Base-by-base conservation (phyloP, 371 early-diverging fungal genomes). In the Phascolomyces articulosus region DNA sequence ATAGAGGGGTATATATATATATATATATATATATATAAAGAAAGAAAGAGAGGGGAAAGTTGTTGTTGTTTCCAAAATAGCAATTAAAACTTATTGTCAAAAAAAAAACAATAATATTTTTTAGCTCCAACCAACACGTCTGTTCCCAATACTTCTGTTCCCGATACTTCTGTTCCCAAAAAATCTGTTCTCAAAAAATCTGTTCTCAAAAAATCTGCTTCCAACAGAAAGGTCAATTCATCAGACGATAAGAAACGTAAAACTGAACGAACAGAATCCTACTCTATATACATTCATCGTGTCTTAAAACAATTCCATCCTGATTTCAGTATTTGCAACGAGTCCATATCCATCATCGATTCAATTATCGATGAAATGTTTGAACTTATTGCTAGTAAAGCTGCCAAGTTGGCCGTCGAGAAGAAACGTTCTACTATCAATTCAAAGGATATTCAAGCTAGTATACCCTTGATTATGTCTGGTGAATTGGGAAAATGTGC, bases 341-440 rank as follows among this genome's bases (percentile, higher is more conserved):
- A 96, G 91, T 96, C 96, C 87, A 97, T 97, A 97, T 91, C 93
- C 65, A 96, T 97, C 85, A 85, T 97, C 84, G 96, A 97, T 95
- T 95, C 96, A 56, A 96, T 97, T 77, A 96, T 97, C 77, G 92
- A 94, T 85, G 98, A 97, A 75, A 95, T 97, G 83, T 97, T 96
- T 76, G 95, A 95, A 81, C 93, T 95, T 40, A 91, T 95, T 66
- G 91, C 89, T 64, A 75, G 76, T 56, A 93, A 93, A 85, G 92
- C 93, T 63, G 91, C 92, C 84, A 93, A 92, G 85, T 88, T 94
- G 27, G 94, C 96, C 66, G 83, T 93, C 49, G 92, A 95, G 90
- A 94, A 93, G 92, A 95, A 95, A 91, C 87, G 90, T 58, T 91
- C 94, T 60, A 96, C 97, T 81, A 96, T 96, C 85, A 89, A 92